Percentiles rank a stretch among this genome's conserved stretches.
phyloP scores from a whole-genome alignment of 352 stramenopile genomes.

The Pythium aphanidermatum region DNA sequence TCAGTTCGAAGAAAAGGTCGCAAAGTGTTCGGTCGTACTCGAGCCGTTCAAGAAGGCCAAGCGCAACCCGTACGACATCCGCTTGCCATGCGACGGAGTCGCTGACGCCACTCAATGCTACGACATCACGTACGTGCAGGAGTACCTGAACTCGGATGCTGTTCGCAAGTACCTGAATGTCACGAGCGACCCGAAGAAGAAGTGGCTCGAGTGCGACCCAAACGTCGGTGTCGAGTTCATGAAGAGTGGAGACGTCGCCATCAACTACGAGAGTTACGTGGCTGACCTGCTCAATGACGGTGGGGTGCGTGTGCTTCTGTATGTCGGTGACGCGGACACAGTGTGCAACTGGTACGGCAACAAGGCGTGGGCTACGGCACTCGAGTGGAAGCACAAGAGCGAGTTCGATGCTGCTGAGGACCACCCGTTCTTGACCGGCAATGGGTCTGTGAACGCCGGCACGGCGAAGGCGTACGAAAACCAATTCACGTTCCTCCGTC shows the following conservation, averaged over 20 bases:
- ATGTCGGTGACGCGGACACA: conserved; percentile 92
- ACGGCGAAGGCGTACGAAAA: conserved; percentile 20
- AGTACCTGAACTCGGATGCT: conserved; percentile 17
- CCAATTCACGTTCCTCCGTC: conserved; percentile 32
- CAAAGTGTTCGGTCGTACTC: conserved; percentile 19
- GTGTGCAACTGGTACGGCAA: conserved; percentile 95
- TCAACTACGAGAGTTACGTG: conserved; percentile 71
- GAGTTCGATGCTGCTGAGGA: conserved; percentile 56
- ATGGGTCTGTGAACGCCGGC: conserved; percentile 14
- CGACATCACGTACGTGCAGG: conserved; percentile 22
- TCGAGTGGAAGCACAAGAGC: conserved; percentile 81
- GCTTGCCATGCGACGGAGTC: conserved; percentile 34
- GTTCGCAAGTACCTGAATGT: conserved; percentile 4
- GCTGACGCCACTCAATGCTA: conserved; percentile 41
- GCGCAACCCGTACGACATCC: conserved; percentile 77
- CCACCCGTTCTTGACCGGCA: conserved; percentile 3
- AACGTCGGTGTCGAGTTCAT: conserved; percentile 83
- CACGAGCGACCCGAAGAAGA: background rate
- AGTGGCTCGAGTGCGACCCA: conserved; percentile 7
- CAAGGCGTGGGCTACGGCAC: conserved; percentile 78
- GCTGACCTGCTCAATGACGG: conserved; percentile 59
- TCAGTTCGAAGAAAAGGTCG: background rate
- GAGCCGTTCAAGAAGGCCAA: conserved; percentile 35
- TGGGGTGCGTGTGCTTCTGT: conserved; percentile 73
- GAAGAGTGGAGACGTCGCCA: conserved; percentile 73